Conservation (phyloP, 148 eudicot genomes). For the Vaccinium corymbosum region DNA sequence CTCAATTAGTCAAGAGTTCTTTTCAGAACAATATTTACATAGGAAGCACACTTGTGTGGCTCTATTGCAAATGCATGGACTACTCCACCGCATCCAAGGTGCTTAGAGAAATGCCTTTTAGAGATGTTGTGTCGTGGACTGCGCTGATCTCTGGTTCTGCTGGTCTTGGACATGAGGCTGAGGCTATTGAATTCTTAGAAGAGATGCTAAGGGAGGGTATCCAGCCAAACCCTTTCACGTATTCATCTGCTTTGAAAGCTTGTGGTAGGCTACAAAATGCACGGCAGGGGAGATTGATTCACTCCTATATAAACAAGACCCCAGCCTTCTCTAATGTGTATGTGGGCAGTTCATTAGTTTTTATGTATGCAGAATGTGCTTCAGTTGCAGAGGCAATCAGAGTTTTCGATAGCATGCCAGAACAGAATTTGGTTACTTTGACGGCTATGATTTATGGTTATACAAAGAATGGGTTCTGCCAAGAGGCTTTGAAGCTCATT, state of each 20-base stretch:
- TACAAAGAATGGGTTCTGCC: constrained; percentile 64
- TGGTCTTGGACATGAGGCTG: constrained; percentile 58
- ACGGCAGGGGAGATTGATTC: constrained; percentile 62
- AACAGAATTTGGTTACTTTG: constrained; percentile 73
- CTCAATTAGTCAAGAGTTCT: constrained; percentile 61
- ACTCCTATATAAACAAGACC: constrained; percentile 60
- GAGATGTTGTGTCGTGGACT: constrained; percentile 82
- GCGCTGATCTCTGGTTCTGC: constrained; percentile 70
- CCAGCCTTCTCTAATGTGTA: constrained; percentile 57
- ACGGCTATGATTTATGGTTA: constrained; percentile 76
- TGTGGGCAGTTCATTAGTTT: constrained; percentile 74
- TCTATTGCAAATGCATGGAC: constrained; percentile 73
- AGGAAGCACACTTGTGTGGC: constrained; percentile 83
- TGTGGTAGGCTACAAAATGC: constrained; percentile 65
- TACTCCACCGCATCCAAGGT: constrained; percentile 52
- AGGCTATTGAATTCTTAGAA: constrained; percentile 72
- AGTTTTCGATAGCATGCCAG: constrained; percentile 69
- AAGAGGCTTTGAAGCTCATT: constrained; percentile 76
- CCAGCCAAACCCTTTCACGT: constrained; percentile 74
- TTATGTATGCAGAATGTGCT: constrained; percentile 42
- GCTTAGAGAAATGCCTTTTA: constrained; percentile 63
- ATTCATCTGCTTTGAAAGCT: constrained; percentile 82
- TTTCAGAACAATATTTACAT: constrained; percentile 52
- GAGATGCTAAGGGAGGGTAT: constrained; percentile 78
- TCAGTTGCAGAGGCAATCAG: constrained; percentile 58